phyloP scores from a whole-genome alignment of 192 early-diverging fungal species.

The Glomus cerebriforme region DNA sequence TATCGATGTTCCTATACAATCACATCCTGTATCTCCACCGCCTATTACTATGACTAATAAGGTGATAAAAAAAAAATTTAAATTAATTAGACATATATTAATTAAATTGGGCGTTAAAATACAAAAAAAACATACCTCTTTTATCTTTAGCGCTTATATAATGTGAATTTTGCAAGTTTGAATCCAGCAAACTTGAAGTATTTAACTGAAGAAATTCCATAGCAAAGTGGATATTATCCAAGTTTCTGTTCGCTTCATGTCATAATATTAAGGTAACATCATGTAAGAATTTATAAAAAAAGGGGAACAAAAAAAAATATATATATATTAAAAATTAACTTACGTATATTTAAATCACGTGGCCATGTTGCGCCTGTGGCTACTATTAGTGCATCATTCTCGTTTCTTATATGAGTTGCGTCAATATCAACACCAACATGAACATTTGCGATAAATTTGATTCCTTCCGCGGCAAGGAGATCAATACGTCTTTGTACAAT shows the following conservation, averaged over 20 bases:
- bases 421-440: constrained; percentile 87
- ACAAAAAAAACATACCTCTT: constrained; percentile 49
- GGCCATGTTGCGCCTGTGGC: constrained; percentile 98
- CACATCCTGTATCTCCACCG: constrained; percentile 96
- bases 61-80: neutral
- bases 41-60: constrained; percentile 85
- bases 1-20: constrained; percentile 93
- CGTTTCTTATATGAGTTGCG: constrained; percentile 61
- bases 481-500: constrained; percentile 93
- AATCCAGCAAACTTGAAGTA: constrained; percentile 86
- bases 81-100: neutral
- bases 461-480: constrained; percentile 91
- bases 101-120: neutral
- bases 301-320: too few relatives aligned
- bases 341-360: constrained; percentile 83
- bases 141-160: constrained; percentile 89
- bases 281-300: neutral
- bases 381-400: constrained; percentile 82
- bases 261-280: neutral
- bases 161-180: constrained; percentile 68
- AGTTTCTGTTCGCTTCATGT: constrained; percentile 62
- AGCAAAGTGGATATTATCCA: constrained; percentile 95
- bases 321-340: neutral
- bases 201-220: constrained; percentile 96
- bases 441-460: constrained; percentile 85